Percentiles rank a stretch among this genome's conserved stretches.
Evolutionary conservation across 805 yeast species (phyloP).

Genomic region (Jamesozyma lodderae): DNA sequence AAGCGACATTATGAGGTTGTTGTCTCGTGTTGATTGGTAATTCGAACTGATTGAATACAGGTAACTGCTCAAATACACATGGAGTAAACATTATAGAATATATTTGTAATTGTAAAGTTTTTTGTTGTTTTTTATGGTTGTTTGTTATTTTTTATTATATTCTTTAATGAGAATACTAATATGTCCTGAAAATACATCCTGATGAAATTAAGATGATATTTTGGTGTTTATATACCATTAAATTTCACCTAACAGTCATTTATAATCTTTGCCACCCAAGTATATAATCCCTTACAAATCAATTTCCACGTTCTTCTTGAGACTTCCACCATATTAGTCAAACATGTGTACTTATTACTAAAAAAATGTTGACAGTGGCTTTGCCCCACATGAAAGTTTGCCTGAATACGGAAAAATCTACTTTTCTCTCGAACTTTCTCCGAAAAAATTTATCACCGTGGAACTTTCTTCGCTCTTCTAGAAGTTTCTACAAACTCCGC

Average conservation of each 20-base stretch:
- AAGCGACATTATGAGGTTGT: no score
- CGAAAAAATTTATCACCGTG: no score
- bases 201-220: no score
- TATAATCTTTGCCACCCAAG: neutral
- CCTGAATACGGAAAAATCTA: neutral
- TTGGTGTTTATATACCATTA: no score
- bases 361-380: no score
- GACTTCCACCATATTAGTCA: neutral
- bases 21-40: no score
- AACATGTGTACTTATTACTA: neutral
- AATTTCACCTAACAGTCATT: neutral
- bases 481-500: conserved; percentile 1
- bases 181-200: no score
- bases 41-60: conserved; percentile 9
- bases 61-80: conserved; percentile 21
- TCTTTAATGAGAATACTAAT: no score
- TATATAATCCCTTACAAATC: neutral
- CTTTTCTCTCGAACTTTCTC: no score
- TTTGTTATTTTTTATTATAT: conserved; percentile 1
- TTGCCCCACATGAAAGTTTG: neutral
- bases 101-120: no score
- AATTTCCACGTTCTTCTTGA: neutral
- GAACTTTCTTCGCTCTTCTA: neutral
- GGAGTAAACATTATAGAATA: conserved; percentile 23
- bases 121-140: neutral